phyloP scores from a whole-genome alignment of 768 basidiomycete genomes.

The Calvatia gigantea region DNA sequence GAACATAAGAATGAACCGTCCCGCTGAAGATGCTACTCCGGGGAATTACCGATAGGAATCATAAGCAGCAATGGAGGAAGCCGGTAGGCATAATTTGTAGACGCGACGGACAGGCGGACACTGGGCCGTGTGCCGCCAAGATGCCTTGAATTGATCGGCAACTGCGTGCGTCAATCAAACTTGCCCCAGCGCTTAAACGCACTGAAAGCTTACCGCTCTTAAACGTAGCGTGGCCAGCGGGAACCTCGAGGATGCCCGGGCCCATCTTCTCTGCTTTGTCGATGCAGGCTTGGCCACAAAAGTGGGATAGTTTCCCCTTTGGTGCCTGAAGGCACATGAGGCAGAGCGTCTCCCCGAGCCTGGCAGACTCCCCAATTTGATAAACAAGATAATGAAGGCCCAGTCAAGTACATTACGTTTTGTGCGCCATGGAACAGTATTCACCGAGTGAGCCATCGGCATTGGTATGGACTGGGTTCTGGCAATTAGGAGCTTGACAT shows the following conservation, averaged over 20 bases:
- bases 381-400: background rate
- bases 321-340: slow-evolving; percentile 56
- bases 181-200: background rate
- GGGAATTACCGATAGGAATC: slow-evolving; percentile 54
- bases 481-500: slow-evolving; percentile 52
- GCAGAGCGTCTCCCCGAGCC: slow-evolving; percentile 48
- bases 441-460: slow-evolving; percentile 36
- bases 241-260: slow-evolving; percentile 58
- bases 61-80: slow-evolving; percentile 49
- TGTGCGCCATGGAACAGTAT: slow-evolving; percentile 51
- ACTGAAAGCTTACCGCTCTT: slow-evolving; percentile 47
- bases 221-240: slow-evolving; percentile 56
- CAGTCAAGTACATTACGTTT: slow-evolving; percentile 33
- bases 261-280: slow-evolving; percentile 52
- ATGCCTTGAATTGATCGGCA: slow-evolving; percentile 62
- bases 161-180: slow-evolving; percentile 30
- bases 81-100: slow-evolving; percentile 59
- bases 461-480: slow-evolving; percentile 38
- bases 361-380: slow-evolving; percentile 15
- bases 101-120: slow-evolving; percentile 58
- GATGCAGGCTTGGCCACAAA: slow-evolving; percentile 54
- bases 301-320: slow-evolving; percentile 56
- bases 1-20: background rate
- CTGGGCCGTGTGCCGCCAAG: slow-evolving; percentile 58
- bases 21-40: background rate